phyloP scores from a whole-genome alignment of 2,329 filamentous ascomycete genomes.

The Talaromyces albobiverticillius region DNA sequence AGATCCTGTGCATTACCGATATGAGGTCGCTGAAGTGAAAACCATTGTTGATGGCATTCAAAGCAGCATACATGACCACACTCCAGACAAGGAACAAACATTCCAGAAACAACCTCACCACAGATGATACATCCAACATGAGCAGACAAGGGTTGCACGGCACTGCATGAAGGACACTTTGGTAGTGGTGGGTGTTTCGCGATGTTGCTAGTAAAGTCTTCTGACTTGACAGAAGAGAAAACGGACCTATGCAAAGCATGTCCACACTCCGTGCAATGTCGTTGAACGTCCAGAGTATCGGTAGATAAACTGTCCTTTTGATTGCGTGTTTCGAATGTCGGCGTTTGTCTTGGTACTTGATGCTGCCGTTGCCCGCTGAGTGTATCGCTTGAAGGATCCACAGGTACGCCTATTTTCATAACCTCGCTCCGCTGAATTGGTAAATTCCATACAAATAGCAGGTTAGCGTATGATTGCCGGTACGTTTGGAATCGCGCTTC shows the following conservation, averaged over 20 bases:
- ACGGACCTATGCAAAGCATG: slow-evolving; percentile 35
- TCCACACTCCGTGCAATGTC: slow-evolving; percentile 42
- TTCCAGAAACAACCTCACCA: slow-evolving; percentile 40
- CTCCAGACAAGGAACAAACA: slow-evolving; percentile 45
- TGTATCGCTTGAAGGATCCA: slow-evolving; percentile 31
- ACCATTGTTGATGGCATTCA: slow-evolving; percentile 43
- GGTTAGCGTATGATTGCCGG: slow-evolving; percentile 56
- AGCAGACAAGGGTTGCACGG: slow-evolving; percentile 30
- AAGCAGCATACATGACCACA: slow-evolving; percentile 50
- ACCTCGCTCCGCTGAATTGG: slow-evolving; percentile 56
- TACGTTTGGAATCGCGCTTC: slow-evolving; percentile 52
- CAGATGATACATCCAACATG: slow-evolving; percentile 45
- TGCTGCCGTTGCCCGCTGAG: slow-evolving; percentile 21
- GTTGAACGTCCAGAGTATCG: slow-evolving; percentile 38
- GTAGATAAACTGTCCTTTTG: slow-evolving; percentile 13
- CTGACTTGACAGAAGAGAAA: slow-evolving; percentile 25
- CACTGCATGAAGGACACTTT: slow-evolving; percentile 36
- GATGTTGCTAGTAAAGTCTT: slow-evolving; percentile 22
- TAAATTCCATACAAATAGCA: slow-evolving; percentile 59
- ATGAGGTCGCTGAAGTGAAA: slow-evolving; percentile 22
- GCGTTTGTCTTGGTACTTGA: slow-evolving; percentile 17
- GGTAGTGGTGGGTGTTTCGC: slow-evolving; percentile 17
- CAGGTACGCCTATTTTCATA: slow-evolving; percentile 53
- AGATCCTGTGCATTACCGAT: background rate
- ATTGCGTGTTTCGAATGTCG: slow-evolving; percentile 21